Evolutionary conservation across 805 yeast genomes (phyloP).

Genomic region (Yamadazyma olivae): DNA sequence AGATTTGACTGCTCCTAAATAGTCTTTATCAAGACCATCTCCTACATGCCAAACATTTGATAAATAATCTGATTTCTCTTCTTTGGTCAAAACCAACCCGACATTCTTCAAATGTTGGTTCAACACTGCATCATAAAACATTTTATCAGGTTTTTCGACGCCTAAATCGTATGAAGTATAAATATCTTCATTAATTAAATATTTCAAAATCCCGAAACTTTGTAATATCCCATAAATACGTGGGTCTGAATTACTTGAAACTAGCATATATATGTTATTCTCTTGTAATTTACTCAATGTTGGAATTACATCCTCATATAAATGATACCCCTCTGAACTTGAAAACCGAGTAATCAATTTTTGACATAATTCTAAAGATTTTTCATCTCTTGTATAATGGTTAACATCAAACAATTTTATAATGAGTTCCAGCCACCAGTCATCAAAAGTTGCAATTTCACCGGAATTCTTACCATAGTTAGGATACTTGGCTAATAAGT

Average conservation of each 20-base stretch:
- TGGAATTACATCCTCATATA: constrained; percentile 53
- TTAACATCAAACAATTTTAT: constrained; percentile 39
- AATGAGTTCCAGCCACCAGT: constrained; percentile 62
- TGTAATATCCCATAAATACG: constrained; percentile 45
- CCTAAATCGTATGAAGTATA: constrained; percentile 60
- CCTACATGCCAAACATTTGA: constrained; percentile 61
- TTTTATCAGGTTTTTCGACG: constrained; percentile 47
- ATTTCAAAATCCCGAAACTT: constrained; percentile 43
- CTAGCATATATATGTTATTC: constrained; percentile 35
- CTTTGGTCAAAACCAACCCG: constrained; percentile 9
- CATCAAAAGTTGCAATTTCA: constrained; percentile 20
- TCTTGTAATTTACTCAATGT: constrained; percentile 33
- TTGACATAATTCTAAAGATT: constrained; percentile 37
- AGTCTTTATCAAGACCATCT: constrained; percentile 56
- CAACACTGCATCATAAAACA: constrained; percentile 39
- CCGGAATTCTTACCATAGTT: constrained; percentile 54
- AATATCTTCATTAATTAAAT: constrained; percentile 35
- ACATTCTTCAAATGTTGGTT: constrained; percentile 5
- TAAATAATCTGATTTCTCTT: constrained; percentile 12
- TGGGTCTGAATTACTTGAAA: constrained; percentile 63
- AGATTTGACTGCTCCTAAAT: constrained; percentile 46
- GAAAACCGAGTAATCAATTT: constrained; percentile 49
- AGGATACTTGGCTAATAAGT: constrained; percentile 43
- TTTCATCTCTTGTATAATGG: constrained; percentile 12
- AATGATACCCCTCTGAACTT: constrained; percentile 48